Evolutionary conservation across 2,329 filamentous ascomycete genomes (phyloP), one percentile per base, ranked within the genome.

Genomic region (Venturiaceae sp.): DNA sequence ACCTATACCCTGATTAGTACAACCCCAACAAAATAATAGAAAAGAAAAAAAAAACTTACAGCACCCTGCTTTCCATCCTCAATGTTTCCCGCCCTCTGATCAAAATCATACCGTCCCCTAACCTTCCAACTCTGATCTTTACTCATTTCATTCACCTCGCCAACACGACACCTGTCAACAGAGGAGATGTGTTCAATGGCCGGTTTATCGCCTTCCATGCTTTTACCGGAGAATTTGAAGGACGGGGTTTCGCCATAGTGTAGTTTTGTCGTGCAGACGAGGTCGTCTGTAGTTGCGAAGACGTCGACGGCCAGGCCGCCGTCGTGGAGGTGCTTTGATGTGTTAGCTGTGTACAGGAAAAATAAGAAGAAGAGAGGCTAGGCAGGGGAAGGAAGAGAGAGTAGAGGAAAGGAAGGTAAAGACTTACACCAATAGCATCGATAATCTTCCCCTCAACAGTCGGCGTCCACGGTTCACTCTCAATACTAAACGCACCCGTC

Each of bases 391-490:
- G 14, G 37, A 21, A 7, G 16, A 19, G 14, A 9, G 41, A 16
- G 8, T 26, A 11, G 2, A 26, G 11, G 41, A 3, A 26, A 46
- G 41, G 2, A 13, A 41, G 3, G 11, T 3, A 21, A 46, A 4
- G 13, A 26, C 41, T 46, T 13, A 46, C 41, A 44, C 52, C 57
- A 13, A 52, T 21, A 6, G 26, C 14, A 21, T 23, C 30, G n/a
- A 59, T 14, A 19, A 59, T 36, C 26, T 41, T 44, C 16, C 57
- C 57, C 4, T 59, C 57, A 14, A 59, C 7, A 34, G 59, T 59
- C 1, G 57, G 37, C 9, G n/a, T 28, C 50, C 52, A 59, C 16
- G 57, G 57, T 21, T 32, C 5, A 28, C 28, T 46, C 13, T 55
- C 14, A 21, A 59, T 36, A 26, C 13, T 21, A 34, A 58, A 59